phyloP scores from a whole-genome alignment of 148 eudicot species.

The Rhododendron williamsianum region DNA sequence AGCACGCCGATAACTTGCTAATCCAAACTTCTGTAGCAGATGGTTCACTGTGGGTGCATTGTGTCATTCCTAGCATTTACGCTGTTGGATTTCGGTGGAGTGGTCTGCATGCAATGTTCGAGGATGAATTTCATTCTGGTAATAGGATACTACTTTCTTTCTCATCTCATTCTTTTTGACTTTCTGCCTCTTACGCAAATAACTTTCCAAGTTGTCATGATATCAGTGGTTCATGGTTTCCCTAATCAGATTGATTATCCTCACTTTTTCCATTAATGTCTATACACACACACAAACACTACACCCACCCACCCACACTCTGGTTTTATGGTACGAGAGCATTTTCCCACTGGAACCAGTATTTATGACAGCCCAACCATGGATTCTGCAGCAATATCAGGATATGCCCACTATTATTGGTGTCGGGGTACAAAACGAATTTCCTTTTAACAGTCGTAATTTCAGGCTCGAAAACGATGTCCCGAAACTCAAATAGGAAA shows the following conservation, averaged over 20 bases:
- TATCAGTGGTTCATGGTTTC: neutral
- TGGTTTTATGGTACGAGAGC: neutral
- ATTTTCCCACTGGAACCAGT: neutral
- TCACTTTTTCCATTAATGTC: neutral
- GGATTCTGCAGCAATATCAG: neutral
- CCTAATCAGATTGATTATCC: neutral
- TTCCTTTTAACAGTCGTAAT: neutral
- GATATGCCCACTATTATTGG: neutral
- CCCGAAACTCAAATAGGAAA: constrained; percentile 22
- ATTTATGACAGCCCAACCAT: neutral
- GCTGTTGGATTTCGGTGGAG: constrained; percentile 46
- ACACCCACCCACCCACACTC: neutral
- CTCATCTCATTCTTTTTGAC: neutral
- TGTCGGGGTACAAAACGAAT: neutral
- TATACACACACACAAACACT: neutral
- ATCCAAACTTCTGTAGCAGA: constrained; percentile 20
- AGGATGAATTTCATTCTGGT: constrained; percentile 27
- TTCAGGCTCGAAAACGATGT: constrained; percentile 36
- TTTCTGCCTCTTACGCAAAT: neutral
- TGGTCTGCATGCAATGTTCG: constrained; percentile 42
- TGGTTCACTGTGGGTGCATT: constrained; percentile 48
- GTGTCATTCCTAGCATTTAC: constrained; percentile 33
- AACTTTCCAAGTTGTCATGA: neutral
- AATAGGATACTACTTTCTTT: neutral
- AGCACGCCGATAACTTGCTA: neutral